Percentiles rank a stretch among this genome's conserved stretches.
phyloP scores from a whole-genome alignment of 495 filamentous ascomycete genomes.

The Penicillium parvum region DNA sequence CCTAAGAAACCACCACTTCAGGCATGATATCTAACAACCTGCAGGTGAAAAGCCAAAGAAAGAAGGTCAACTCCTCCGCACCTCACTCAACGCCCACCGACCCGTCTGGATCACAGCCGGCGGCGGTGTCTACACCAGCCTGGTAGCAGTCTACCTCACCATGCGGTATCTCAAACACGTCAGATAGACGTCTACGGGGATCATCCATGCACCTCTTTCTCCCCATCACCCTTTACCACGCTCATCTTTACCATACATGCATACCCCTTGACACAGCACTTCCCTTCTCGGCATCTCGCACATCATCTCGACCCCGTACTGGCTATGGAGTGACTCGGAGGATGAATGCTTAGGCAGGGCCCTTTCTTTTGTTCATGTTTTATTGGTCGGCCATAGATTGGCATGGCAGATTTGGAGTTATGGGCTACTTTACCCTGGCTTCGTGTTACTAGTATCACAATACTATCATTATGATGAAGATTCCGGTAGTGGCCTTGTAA shows the following conservation, averaged over 20 bases:
- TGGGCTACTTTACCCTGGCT: constrained; percentile 28
- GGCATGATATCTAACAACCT: constrained; percentile 7
- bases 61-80: constrained; percentile 31
- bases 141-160: constrained; percentile 36
- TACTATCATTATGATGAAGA: not conserved
- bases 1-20: not conserved
- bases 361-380: constrained; percentile 20
- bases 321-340: constrained; percentile 10
- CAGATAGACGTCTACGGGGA: constrained; percentile 2
- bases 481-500: too few species aligned
- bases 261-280: constrained; percentile 4
- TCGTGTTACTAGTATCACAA: constrained; percentile 1
- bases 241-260: not conserved
- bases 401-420: constrained; percentile 15
- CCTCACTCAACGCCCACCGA: constrained; percentile 36
- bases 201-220: not conserved
- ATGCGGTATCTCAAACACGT: constrained; percentile 35
- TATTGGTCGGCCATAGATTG: constrained; percentile 16
- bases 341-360: constrained; percentile 7
- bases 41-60: constrained; percentile 29
- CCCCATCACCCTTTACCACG: not conserved
- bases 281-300: not conserved
- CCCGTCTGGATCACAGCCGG: constrained; percentile 41
- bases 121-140: constrained; percentile 38
- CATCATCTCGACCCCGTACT: constrained; percentile 3